These are phyloP conservation scores for Fusarium buharicum DNA, from an alignment of 2,329 filamentous ascomycete genomes.

Conservation along the genomic window DNA sequence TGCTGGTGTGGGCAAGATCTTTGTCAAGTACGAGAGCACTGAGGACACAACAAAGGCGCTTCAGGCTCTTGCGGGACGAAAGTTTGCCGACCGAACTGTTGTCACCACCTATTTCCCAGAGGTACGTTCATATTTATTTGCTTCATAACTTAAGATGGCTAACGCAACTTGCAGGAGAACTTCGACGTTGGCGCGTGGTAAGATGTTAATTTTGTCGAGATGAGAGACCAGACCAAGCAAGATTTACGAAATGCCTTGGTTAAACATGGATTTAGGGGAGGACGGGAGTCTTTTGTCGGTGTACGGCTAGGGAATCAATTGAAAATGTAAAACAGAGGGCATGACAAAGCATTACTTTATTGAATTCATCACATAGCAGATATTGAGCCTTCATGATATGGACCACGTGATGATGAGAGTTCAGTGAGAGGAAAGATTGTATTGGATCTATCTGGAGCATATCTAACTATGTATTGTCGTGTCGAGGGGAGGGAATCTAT, in stretches of 20 bases:
- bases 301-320: slow-evolving; percentile 38
- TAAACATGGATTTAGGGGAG: slow-evolving; percentile 24
- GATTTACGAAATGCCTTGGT: slow-evolving; percentile 24
- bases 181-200: slow-evolving; percentile 94
- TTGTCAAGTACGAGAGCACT: slow-evolving; percentile 85
- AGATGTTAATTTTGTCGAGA: slow-evolving; percentile 27
- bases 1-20: slow-evolving; percentile 96
- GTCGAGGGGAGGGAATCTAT: slow-evolving; percentile 1
- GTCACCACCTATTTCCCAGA: slow-evolving; percentile 97
- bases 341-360: slow-evolving; percentile 34
- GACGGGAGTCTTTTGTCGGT: slow-evolving; percentile 39
- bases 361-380: slow-evolving; percentile 14
- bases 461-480: background rate
- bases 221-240: slow-evolving; percentile 8
- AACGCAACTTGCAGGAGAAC: slow-evolving; percentile 74
- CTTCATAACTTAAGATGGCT: slow-evolving; percentile 35
- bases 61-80: slow-evolving; percentile 88
- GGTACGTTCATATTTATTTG: slow-evolving; percentile 58
- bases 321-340: slow-evolving; percentile 47
- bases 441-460: background rate
- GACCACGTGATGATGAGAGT: background rate
- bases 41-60: slow-evolving; percentile 87
- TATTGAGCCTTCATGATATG: too few species aligned
- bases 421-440: background rate
- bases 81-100: slow-evolving; percentile 96